Conservation (phyloP, 768 basidiomycete genomes). For the Hericium rajendrae region DNA sequence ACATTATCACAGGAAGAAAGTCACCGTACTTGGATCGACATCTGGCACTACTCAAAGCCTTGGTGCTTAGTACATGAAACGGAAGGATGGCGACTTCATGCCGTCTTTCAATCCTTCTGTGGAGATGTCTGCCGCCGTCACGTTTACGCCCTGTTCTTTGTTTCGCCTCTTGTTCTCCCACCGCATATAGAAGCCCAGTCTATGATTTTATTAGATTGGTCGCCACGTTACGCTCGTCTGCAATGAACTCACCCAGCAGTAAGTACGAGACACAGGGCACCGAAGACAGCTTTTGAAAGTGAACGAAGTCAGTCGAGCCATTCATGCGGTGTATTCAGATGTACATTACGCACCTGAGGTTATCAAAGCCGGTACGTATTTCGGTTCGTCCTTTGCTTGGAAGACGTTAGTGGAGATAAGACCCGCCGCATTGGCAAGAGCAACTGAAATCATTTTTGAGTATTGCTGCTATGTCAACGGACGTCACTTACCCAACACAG, state of each 20-base stretch:
- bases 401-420: slow-evolving; percentile 45
- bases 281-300: slow-evolving; percentile 30
- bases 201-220: slow-evolving; percentile 9
- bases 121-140: slow-evolving; percentile 32
- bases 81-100: slow-evolving; percentile 31
- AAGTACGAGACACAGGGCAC: slow-evolving; percentile 34
- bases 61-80: slow-evolving; percentile 32
- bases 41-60: too few relatives aligned
- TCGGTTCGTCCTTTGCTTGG: slow-evolving; percentile 38
- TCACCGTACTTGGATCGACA: too few relatives aligned
- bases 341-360: slow-evolving; percentile 28
- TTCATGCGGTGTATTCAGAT: background rate
- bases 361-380: slow-evolving; percentile 38
- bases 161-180: slow-evolving; percentile 34
- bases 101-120: slow-evolving; percentile 36
- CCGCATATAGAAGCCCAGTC: slow-evolving; percentile 40
- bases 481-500: background rate
- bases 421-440: slow-evolving; percentile 22
- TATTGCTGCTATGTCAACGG: background rate
- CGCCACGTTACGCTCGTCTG: background rate
- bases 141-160: slow-evolving; percentile 16
- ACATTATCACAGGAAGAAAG: too few relatives aligned
- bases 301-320: too few relatives aligned
- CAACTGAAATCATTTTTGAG: background rate
- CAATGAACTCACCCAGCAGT: slow-evolving; percentile 26